phyloP scores from a whole-genome alignment of 331 rosid genomes.

The Arachis monticola region DNA sequence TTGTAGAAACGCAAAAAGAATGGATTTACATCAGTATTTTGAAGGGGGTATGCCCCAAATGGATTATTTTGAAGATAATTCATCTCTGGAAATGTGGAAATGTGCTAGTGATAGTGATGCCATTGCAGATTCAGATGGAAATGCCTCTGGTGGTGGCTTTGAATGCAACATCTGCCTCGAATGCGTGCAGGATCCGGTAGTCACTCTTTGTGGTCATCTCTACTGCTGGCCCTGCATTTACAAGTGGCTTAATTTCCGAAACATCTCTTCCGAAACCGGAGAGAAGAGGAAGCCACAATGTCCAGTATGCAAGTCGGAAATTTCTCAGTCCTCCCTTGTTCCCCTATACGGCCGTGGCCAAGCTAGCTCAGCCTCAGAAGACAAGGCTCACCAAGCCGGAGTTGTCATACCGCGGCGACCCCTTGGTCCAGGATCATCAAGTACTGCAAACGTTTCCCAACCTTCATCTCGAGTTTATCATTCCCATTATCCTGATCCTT shows the following conservation, averaged over 20 bases:
- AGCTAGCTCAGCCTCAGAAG: slow-evolving; percentile 50
- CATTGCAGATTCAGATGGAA: slow-evolving; percentile 44
- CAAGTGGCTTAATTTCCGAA: slow-evolving; percentile 69
- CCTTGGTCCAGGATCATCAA: slow-evolving; percentile 48
- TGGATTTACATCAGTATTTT: slow-evolving; percentile 58
- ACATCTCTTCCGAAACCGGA: slow-evolving; percentile 36
- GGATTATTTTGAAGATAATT: slow-evolving; percentile 47
- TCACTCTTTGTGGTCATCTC: slow-evolving; percentile 95
- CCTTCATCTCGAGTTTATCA: slow-evolving; percentile 42
- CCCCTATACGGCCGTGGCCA: slow-evolving; percentile 78
- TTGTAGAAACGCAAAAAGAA: slow-evolving; percentile 29
- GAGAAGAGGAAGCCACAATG: slow-evolving; percentile 56
- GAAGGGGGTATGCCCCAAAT: slow-evolving; percentile 46
- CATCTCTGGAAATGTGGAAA: slow-evolving; percentile 51
- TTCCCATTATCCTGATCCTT: slow-evolving; percentile 37
- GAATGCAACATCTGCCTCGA: slow-evolving; percentile 96
- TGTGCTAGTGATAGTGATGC: slow-evolving; percentile 32
- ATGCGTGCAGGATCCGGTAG: slow-evolving; percentile 85
- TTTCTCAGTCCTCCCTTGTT: slow-evolving; percentile 68
- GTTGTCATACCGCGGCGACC: slow-evolving; percentile 66
- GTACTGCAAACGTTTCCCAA: slow-evolving; percentile 38
- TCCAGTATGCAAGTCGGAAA: slow-evolving; percentile 89
- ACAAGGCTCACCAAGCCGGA: slow-evolving; percentile 36
- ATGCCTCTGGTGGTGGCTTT: slow-evolving; percentile 44
- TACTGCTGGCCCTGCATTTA: slow-evolving; percentile 98